Evolutionary conservation across 2,329 filamentous ascomycete genomes (phyloP).

Genomic region (Ophiostoma perfectum): DNA sequence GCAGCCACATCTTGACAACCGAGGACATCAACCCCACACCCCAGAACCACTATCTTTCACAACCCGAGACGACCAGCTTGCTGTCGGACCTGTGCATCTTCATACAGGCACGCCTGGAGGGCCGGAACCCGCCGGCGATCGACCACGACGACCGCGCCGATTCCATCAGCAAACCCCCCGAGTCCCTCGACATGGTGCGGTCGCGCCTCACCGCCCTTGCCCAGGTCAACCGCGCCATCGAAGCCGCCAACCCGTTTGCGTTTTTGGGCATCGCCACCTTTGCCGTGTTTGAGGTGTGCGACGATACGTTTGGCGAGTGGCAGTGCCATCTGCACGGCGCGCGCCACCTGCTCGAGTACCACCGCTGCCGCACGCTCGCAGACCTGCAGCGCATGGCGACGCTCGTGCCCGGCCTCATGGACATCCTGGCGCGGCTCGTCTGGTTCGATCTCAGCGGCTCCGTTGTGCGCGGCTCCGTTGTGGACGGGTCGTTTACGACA

Average conservation of each 20-base stretch:
- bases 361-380: slow-evolving; percentile 33
- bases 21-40: slow-evolving; percentile 7
- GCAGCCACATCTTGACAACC: slow-evolving; percentile 24
- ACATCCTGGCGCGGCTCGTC: slow-evolving; percentile 37
- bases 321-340: slow-evolving; percentile 38
- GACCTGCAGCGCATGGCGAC: slow-evolving; percentile 35
- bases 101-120: slow-evolving; percentile 25
- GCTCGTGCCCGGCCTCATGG: slow-evolving; percentile 35
- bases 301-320: slow-evolving; percentile 39
- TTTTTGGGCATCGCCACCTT: slow-evolving; percentile 42
- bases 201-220: slow-evolving; percentile 33
- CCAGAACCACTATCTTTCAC: slow-evolving; percentile 19
- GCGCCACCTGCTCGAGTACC: slow-evolving; percentile 38
- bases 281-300: slow-evolving; percentile 41
- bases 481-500: neutral
- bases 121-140: slow-evolving; percentile 10
- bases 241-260: slow-evolving; percentile 38
- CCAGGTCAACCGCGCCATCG: slow-evolving; percentile 37
- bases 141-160: neutral
- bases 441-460: slow-evolving; percentile 40
- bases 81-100: slow-evolving; percentile 24
- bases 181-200: slow-evolving; percentile 25
- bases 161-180: neutral
- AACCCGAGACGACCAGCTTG: slow-evolving; percentile 22
- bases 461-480: slow-evolving; percentile 25